Percentiles rank a stretch among this genome's conserved stretches.
Evolutionary conservation across 1,139 yeast species (phyloP).

Genomic region (Wickerhamomyces sp.): DNA sequence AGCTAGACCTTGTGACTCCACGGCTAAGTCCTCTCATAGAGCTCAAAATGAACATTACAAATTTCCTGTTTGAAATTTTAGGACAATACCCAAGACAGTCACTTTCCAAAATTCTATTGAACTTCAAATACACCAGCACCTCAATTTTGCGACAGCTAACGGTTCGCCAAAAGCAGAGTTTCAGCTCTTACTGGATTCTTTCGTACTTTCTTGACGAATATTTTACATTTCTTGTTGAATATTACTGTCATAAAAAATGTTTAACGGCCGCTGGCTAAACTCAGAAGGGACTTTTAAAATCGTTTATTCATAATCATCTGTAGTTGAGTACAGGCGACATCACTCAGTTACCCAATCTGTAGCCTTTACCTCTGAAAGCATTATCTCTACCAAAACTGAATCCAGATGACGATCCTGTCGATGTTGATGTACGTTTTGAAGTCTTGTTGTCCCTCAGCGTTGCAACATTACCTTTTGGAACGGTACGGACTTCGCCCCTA

Average conservation of each 20-base stretch:
- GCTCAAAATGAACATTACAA: constrained; percentile 11
- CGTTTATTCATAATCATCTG: too few species aligned
- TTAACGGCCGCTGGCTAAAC: too few species aligned
- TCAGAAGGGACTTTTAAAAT: too few species aligned
- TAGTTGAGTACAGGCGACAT: not conserved
- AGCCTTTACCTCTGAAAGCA: constrained; percentile 22
- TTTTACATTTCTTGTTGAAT: constrained; percentile 15
- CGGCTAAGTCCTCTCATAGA: not conserved
- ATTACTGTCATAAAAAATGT: constrained; percentile 12
- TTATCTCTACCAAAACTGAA: constrained; percentile 6
- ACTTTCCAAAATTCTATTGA: constrained; percentile 6
- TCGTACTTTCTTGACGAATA: constrained; percentile 22
- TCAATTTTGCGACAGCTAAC: constrained; percentile 13
- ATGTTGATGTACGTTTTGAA: not conserved
- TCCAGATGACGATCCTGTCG: constrained; percentile 8
- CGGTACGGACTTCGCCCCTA: not conserved
- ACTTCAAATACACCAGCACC: constrained; percentile 16
- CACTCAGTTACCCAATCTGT: constrained; percentile 19
- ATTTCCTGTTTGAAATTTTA: constrained; percentile 13
- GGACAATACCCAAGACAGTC: constrained; percentile 6
- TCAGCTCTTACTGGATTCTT: constrained; percentile 20
- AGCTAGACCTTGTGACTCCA: too few species aligned
- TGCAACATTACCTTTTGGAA: constrained; percentile 4
- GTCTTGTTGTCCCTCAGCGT: constrained; percentile 5
- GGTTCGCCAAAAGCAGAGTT: constrained; percentile 8